Conservation (phyloP, 192 early-diverging fungal species). For the Piromyces finnis region DNA sequence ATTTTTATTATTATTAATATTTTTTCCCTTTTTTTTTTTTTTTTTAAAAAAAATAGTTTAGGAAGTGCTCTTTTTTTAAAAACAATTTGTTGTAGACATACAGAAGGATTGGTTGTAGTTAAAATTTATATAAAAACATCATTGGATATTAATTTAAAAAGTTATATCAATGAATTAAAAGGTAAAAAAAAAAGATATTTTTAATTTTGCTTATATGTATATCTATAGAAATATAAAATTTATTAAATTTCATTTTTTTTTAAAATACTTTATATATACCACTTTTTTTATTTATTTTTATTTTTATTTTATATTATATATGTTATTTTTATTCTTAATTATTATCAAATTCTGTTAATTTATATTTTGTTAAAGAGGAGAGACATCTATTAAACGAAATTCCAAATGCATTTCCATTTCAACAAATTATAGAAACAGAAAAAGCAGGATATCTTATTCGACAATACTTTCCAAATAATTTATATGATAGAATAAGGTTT, state of each 20-base stretch:
- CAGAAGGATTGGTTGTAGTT: conserved; percentile 66
- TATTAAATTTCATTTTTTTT: too few relatives aligned
- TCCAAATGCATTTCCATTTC: conserved; percentile 63
- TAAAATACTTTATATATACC: too few relatives aligned
- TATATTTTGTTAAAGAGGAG: conserved; percentile 4
- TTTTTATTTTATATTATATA: too few relatives aligned
- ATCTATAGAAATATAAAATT: too few relatives aligned
- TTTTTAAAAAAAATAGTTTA: too few relatives aligned
- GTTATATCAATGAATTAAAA: conserved; percentile 23
- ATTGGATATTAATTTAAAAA: conserved; percentile 29
- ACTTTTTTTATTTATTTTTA: too few relatives aligned
- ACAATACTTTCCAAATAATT: conserved; percentile 72
- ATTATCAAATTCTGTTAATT: not conserved
- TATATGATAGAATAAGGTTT: conserved; percentile 96
- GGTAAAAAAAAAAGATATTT: too few relatives aligned
- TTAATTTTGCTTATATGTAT: too few relatives aligned
- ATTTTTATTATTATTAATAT: too few relatives aligned
- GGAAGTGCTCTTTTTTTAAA: conserved; percentile 90
- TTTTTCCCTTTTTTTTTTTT: too few relatives aligned
- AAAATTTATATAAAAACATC: conserved; percentile 87
- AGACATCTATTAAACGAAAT: conserved; percentile 30
- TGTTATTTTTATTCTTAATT: too few relatives aligned
- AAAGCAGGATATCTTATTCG: conserved; percentile 74
- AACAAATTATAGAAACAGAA: conserved; percentile 71
- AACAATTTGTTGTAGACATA: conserved; percentile 67